Base-by-base conservation (phyloP, 2,329 filamentous ascomycete genomes). In the Fusarium robinianum region DNA sequence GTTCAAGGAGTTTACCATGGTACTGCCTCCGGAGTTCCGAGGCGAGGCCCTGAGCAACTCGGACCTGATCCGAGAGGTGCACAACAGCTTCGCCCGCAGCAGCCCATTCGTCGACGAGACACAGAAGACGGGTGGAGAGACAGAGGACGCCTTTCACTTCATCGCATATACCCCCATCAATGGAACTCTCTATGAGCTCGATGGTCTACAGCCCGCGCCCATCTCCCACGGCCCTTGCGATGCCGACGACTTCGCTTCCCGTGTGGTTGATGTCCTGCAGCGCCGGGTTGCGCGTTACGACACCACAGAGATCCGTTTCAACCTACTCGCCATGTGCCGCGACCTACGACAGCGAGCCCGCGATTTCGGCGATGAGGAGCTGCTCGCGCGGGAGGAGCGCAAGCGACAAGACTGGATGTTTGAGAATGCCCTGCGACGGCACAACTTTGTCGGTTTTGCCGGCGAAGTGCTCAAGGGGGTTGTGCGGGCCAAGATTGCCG, bases 391-490 rank as follows among this genome's bases (percentile, higher is more conserved):
- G 40, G 91, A 97, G 76, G 82, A 92, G 72, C 77, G 80, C 63
- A 96, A 95, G 80, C 79, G 94, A 38, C 78, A 78, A 45, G 87
- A 85, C 53, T 99, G 94, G 94, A 80, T 84, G 64, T 96, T 94
- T 78, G 94, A 99, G 78, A 99, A 99, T 70, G 87, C 90, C 8
- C 75, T 99, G 62, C 75, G 94, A 49, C 76, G 88, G 60, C 92
- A 96, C 69, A 99, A 99, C 70, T 99, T 99, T 73, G 88, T 99
- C 1, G 92, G 90, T 0, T 96, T 99, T 62, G 87, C 92, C 3
- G 90, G 89, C 9, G 90, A 96, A 73, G 76, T 96, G 49, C 73
- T 96, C 59, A 95, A 94, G 75, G 87, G 84, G 1, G 92, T 96
- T 4, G 87, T 90, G n/a, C 77, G 72, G 53, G 68, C 73, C 49